Conservation (phyloP, 345 rosid species). For the Angophora floribunda region DNA sequence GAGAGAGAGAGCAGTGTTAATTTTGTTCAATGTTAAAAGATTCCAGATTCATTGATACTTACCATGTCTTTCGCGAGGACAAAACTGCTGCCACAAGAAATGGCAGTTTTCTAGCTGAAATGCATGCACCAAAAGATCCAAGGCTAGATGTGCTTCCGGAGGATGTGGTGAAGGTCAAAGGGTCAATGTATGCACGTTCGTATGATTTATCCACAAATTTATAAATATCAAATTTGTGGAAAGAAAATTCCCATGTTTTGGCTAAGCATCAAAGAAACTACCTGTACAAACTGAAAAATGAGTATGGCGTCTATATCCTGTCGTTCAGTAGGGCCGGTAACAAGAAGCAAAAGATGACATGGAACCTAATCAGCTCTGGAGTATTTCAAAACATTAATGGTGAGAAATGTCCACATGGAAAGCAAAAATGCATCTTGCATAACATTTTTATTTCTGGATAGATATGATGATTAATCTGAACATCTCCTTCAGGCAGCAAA, state of each 20-base stretch:
- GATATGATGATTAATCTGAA: not conserved
- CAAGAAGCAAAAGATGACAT: not conserved
- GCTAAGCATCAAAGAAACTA: not conserved
- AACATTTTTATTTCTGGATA: not conserved
- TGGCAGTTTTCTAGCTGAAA: not conserved
- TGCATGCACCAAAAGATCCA: not conserved
- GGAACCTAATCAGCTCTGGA: not conserved
- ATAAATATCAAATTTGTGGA: not conserved
- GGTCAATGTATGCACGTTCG: not conserved
- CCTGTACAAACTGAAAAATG: not conserved
- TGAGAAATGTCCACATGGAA: not conserved
- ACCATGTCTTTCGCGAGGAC: not conserved
- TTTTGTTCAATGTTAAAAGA: not conserved
- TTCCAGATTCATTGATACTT: not conserved
- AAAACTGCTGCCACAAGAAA: not conserved
- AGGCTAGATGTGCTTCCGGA: not conserved
- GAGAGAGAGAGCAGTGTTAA: not conserved
- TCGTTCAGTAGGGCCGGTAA: not conserved
- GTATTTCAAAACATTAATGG: not conserved
- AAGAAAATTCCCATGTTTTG: not conserved
- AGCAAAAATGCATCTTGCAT: not conserved
- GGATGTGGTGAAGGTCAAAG: not conserved
- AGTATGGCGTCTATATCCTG: not conserved
- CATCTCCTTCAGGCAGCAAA: not conserved
- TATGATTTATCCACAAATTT: not conserved